Base-by-base conservation (phyloP, 768 basidiomycete genomes). In the Auricularia heimuer region DNA sequence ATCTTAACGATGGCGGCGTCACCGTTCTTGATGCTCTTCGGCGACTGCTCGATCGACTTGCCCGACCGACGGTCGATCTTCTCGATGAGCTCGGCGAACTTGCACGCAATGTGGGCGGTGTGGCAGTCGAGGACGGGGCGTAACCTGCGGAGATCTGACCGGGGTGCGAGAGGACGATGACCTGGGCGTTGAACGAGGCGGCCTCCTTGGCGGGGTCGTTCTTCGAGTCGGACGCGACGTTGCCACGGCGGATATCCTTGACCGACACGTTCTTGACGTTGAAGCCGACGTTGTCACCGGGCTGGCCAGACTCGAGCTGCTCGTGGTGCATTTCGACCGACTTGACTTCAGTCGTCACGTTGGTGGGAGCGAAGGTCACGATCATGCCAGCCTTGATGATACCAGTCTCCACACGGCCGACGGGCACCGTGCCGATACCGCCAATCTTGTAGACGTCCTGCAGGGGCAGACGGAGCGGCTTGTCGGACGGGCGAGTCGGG, bases 371-470 rank as follows among this genome's bases (percentile, higher is more conserved):
- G 77, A 98, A 99, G 76, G 81, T 87, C 78, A 97, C 97, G 73
- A 99, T 83, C 96, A 98, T 99, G 78, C 96, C 96, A 73, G 95
- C 92, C 85, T 97, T 97, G 87, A 99, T 98, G 79, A 93, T 76
- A 89, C 97, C 97, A 75, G 97, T 99, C 85, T 99, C 97, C 72
- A 99, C 97, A 92, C 97, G 97, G 78, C 97, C 97, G 81, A 99
- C 97, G 77, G 97, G 97, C 75, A 99, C 97, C 73, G 97, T 99
- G 71, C 97, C 97, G 71, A 99, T 99, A 93, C 97, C 97, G 82
- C 97, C 97, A 74, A 99, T 99, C 86, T 99, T 99, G 93, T 99
- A 98, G 75, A 99, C 97, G 86, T 99, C 97, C 87, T 99, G 96
- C 78, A 97, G 94, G 73, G 96, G 94, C 71, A 99, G 95, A 81